A percentile compares a stretch with the other conserved stretches of the same genome.
Evolutionary conservation across 2,329 filamentous ascomycete genomes (phyloP).

Genomic region (Colletotrichum sublineola): DNA sequence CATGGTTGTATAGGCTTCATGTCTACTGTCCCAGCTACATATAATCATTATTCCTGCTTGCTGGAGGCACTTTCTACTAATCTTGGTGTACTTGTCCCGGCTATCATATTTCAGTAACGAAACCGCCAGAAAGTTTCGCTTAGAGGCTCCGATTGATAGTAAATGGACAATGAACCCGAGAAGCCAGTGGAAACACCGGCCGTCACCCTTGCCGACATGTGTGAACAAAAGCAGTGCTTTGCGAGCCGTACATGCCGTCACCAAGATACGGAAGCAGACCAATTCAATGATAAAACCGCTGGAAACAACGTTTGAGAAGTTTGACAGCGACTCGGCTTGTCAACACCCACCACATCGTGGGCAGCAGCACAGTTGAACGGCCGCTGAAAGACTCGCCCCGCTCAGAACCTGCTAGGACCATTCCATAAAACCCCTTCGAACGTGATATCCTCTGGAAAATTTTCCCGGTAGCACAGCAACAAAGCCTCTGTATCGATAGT

Average conservation of each 20-base stretch:
- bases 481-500: too few species aligned
- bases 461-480: not conserved
- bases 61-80: not conserved
- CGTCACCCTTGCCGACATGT: too few species aligned
- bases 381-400: not conserved
- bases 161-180: too few species aligned
- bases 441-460: too few species aligned
- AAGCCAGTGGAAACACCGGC: too few species aligned
- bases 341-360: not conserved
- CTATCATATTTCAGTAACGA: not conserved
- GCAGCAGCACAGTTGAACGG: not conserved
- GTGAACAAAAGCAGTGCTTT: too few species aligned
- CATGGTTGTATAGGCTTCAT: not conserved
- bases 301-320: too few species aligned
- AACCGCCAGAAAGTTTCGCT: too few species aligned
- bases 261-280: not conserved
- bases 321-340: not conserved
- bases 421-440: not conserved
- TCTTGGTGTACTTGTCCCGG: not conserved
- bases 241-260: too few species aligned
- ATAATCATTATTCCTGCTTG: not conserved
- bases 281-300: not conserved
- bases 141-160: too few species aligned
- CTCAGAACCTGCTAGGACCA: not conserved
- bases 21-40: not conserved